phyloP scores from a whole-genome alignment of 1,284 basidiomycete genomes.

The Ceratobasidium sp. region DNA sequence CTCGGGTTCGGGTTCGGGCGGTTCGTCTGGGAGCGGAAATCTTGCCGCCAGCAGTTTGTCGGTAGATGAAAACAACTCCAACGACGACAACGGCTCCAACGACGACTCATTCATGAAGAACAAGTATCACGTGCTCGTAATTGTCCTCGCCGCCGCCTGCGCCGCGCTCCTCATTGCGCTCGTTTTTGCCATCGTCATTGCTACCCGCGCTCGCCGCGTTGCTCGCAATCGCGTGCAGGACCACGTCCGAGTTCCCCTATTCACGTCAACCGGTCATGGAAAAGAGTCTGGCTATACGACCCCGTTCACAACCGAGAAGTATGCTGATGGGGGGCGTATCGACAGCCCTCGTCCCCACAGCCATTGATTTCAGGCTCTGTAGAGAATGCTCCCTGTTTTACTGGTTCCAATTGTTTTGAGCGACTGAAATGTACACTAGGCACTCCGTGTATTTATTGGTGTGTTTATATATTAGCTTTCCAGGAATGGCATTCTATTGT shows the following conservation, averaged over 20 bases:
- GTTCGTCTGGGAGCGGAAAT: not conserved
- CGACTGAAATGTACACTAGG: not conserved
- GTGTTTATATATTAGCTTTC: constrained; percentile 1
- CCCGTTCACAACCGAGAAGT: constrained; percentile 15
- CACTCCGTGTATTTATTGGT: constrained; percentile 19
- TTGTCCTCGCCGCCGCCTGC: constrained; percentile 29
- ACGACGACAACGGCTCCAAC: constrained; percentile 2
- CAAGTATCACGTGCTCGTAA: constrained; percentile 38
- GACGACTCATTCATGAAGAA: constrained; percentile 22
- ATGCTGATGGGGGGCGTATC: constrained; percentile 31
- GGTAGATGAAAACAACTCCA: not conserved
- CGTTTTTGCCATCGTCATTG: constrained; percentile 32
- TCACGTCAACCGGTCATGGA: constrained; percentile 23
- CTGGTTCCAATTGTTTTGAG: not conserved
- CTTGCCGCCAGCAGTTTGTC: constrained; percentile 5
- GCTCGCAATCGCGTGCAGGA: constrained; percentile 15
- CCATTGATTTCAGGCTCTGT: not conserved
- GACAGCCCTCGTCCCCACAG: constrained; percentile 30
- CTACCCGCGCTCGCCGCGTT: constrained; percentile 25
- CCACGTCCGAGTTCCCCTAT: constrained; percentile 12
- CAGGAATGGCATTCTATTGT: not conserved
- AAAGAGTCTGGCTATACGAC: constrained; percentile 7
- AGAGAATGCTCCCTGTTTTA: not conserved
- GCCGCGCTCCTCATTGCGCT: constrained; percentile 24
- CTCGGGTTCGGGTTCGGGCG: not conserved